Evolutionary conservation across 441 rosid species (phyloP).

Genomic region (Eruca vesicaria): DNA sequence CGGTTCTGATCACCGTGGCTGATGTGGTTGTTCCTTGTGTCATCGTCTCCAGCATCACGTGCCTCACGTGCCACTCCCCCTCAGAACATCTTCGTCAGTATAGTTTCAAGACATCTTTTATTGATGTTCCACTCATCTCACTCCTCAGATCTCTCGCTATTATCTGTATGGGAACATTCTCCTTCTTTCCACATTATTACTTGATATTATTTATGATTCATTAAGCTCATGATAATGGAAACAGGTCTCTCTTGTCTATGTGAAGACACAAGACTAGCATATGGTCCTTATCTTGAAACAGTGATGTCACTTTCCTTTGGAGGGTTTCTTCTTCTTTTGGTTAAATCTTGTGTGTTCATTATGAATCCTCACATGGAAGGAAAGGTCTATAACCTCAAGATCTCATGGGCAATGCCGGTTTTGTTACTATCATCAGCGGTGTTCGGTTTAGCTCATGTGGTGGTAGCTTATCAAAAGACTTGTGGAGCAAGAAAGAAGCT

Average conservation of each 20-base stretch:
- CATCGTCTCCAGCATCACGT: conserved; percentile 66
- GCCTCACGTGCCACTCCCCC: conserved; percentile 62
- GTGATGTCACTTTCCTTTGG: conserved; percentile 67
- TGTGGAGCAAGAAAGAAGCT: conserved; percentile 88
- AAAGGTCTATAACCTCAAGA: conserved; percentile 46
- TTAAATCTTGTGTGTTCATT: conserved; percentile 77
- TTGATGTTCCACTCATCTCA: conserved; percentile 80
- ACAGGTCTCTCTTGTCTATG: conserved; percentile 79
- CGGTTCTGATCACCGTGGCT: conserved; percentile 70
- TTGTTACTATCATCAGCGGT: conserved; percentile 76
- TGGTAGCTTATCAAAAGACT: conserved; percentile 79
- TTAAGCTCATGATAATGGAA: not conserved
- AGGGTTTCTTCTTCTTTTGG: conserved; percentile 67
- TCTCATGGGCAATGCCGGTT: conserved; percentile 90
- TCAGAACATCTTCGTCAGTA: conserved; percentile 59
- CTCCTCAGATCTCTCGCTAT: conserved; percentile 74
- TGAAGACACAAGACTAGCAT: conserved; percentile 68
- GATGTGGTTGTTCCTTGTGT: conserved; percentile 65
- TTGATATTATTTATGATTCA: not conserved
- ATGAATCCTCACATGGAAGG: conserved; percentile 61
- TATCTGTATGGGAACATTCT: conserved; percentile 45
- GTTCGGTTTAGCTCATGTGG: conserved; percentile 81
- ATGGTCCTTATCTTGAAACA: conserved; percentile 82
- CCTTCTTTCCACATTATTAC: not conserved
- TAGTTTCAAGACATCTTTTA: conserved; percentile 69